Conservation (phyloP, 2,329 filamentous ascomycete genomes). For the Paecilomyces sp. region DNA sequence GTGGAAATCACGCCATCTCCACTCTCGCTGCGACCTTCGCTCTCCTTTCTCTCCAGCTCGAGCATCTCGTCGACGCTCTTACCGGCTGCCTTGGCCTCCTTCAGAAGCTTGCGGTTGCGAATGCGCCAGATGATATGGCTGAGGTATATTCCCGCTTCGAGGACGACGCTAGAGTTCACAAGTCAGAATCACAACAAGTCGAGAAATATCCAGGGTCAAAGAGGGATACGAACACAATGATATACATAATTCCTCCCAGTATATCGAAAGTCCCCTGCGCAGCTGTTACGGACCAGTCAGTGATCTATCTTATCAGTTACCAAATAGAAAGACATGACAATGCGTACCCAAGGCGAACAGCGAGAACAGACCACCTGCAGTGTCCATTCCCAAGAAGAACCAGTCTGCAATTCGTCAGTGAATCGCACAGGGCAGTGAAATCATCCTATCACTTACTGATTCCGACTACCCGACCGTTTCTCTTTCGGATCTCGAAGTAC, state of each 20-base stretch:
- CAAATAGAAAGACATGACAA: neutral
- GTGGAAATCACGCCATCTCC: conserved; percentile 2
- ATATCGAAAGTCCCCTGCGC: conserved; percentile 56
- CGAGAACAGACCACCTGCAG: conserved; percentile 55
- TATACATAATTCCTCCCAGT: conserved; percentile 54
- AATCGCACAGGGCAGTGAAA: conserved; percentile 6
- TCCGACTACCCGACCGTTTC: conserved; percentile 54
- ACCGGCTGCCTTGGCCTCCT: conserved; percentile 44
- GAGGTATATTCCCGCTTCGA: conserved; percentile 55
- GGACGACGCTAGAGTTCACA: conserved; percentile 36
- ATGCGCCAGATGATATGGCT: conserved; percentile 55
- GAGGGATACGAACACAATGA: conserved; percentile 38
- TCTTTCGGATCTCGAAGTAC: conserved; percentile 57
- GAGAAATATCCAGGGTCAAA: neutral
- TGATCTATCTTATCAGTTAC: neutral
- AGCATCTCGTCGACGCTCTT: conserved; percentile 51
- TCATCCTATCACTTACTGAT: conserved; percentile 41
- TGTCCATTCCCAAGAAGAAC: conserved; percentile 55
- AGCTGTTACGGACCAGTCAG: conserved; percentile 30
- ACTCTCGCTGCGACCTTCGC: conserved; percentile 1
- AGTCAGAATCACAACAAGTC: neutral
- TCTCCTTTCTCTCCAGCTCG: conserved; percentile 5
- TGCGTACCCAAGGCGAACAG: conserved; percentile 52
- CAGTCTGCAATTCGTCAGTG: conserved; percentile 33
- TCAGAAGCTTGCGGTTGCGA: conserved; percentile 47